Evolutionary conservation across 257 asterid species (phyloP).

Genomic region (Ligustrum vulgare): DNA sequence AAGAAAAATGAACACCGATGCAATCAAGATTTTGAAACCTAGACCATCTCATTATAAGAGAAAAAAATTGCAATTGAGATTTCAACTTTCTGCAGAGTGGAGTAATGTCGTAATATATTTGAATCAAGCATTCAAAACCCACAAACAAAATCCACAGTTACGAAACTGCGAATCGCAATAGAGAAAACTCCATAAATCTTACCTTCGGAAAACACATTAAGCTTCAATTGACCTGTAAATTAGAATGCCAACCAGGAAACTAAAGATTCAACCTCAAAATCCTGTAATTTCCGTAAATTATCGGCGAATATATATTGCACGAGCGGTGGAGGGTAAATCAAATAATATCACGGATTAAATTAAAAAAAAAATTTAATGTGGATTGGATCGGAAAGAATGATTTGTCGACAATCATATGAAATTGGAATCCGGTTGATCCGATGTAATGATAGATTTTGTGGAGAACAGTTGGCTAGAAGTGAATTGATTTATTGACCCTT

Average conservation of each 20-base stretch:
- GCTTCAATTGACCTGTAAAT: constrained; percentile 15
- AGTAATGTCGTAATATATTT: not conserved
- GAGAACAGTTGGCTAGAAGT: not conserved
- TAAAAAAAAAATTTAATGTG: not conserved
- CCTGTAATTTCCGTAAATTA: constrained; percentile 14
- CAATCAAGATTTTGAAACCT: constrained; percentile 2
- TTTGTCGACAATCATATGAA: constrained; percentile 2
- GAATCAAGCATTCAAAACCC: not conserved
- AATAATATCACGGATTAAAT: not conserved
- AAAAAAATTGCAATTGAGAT: not conserved
- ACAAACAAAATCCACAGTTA: not conserved
- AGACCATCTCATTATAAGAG: not conserved
- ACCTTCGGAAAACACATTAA: constrained; percentile 20
- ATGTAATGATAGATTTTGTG: not conserved
- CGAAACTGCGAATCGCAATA: constrained; percentile 10
- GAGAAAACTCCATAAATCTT: constrained; percentile 10
- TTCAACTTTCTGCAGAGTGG: constrained; percentile 5
- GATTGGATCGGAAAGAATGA: constrained; percentile 28
- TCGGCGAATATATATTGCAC: not conserved
- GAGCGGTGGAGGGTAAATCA: constrained; percentile 19
- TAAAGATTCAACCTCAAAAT: constrained; percentile 11
- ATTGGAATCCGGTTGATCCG: not conserved
- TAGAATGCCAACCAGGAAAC: constrained; percentile 20
- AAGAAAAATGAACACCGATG: not conserved
- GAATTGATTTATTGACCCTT: no score